Base-by-base conservation (phyloP, 345 rosid genomes). In the Ricinus communis region DNA sequence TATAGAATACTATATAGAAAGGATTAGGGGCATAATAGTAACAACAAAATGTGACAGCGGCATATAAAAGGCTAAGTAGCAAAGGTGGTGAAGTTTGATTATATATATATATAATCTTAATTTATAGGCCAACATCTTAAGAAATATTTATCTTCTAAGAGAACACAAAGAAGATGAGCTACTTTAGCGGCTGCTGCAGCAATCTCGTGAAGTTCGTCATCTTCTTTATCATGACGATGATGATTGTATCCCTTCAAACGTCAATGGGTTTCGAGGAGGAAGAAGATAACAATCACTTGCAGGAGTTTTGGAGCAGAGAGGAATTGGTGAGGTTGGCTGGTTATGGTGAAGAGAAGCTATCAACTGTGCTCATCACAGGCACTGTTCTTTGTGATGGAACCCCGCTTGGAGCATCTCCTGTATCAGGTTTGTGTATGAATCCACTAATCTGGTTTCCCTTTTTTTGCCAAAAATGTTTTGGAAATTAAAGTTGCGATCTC, bases 261-360 rank as follows among this genome's bases (percentile, higher is more conserved):
- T 70, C 82, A 8, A 41, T 15, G 64, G 83, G 65, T 2, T 8
- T 43, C 1, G 47, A 43, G 7, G 77, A 41, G 22, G 66, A 16
- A 10, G 71, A 60, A 8, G 74, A 30, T 1, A 61, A 36, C 5
- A 38, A 71, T 15, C 52, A 53, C 8, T 12, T 79, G 1, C 47
- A 60, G 19, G 76, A 70, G 64, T 27, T 46, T 1, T 74, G 78
- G 31, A 83, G 79, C 72, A 82, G 86, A 52, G 88, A 85, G 30
- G 94, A 89, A 63, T 51, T 87, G 87, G 83, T 79, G 73, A 74
- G 82, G 27, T 65, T 83, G 79, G 94, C 90, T 19, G 94, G 94
- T 12, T 87, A 89, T 15, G 94, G 94, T 7, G 87, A 87, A 76
- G 86, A 83, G 60, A 89, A 84, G 83, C 81, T 89, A 11, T 89